phyloP scores from a whole-genome alignment of 176 grass and related monocot genomes.

The Cenchrus purpureus region DNA sequence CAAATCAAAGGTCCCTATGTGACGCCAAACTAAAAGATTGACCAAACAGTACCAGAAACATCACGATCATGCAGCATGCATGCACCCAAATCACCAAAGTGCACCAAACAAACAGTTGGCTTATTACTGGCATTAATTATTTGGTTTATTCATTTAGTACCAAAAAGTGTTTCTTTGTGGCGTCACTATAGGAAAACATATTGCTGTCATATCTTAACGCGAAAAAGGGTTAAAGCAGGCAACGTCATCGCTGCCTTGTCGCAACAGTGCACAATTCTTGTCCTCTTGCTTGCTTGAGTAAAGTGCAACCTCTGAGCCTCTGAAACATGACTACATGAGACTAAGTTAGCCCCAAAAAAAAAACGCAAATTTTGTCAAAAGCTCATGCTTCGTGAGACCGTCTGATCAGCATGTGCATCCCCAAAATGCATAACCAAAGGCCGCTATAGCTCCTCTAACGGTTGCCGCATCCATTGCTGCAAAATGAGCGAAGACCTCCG shows the following conservation, averaged over 20 bases:
- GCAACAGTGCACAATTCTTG: neutral
- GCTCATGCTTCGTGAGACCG: neutral
- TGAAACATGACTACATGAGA: neutral
- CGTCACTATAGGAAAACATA: slow-evolving; percentile 34
- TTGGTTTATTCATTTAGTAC: neutral
- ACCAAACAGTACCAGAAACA: slow-evolving; percentile 32
- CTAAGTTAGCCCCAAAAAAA: neutral
- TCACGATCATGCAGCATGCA: slow-evolving; percentile 11
- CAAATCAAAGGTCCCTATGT: neutral
- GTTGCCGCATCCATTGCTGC: too few relatives aligned
- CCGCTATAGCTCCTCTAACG: too few relatives aligned
- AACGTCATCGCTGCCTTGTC: slow-evolving; percentile 3
- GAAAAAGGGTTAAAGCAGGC: neutral
- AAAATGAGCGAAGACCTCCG: too few relatives aligned
- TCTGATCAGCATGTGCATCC: too few relatives aligned
- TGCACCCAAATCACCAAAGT: slow-evolving; percentile 13
- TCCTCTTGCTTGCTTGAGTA: neutral
- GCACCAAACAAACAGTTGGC: slow-evolving; percentile 5
- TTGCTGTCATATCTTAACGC: slow-evolving; percentile 46
- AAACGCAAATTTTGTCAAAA: neutral
- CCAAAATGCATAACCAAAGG: too few relatives aligned
- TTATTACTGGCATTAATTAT: slow-evolving; percentile 2
- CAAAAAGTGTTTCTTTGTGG: slow-evolving; percentile 30
- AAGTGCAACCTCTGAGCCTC: too few relatives aligned
- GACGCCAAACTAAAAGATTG: slow-evolving; percentile 20